Base-by-base conservation (phyloP, 108 stramenopile species). In the Cyclostephanos tholiformis region DNA sequence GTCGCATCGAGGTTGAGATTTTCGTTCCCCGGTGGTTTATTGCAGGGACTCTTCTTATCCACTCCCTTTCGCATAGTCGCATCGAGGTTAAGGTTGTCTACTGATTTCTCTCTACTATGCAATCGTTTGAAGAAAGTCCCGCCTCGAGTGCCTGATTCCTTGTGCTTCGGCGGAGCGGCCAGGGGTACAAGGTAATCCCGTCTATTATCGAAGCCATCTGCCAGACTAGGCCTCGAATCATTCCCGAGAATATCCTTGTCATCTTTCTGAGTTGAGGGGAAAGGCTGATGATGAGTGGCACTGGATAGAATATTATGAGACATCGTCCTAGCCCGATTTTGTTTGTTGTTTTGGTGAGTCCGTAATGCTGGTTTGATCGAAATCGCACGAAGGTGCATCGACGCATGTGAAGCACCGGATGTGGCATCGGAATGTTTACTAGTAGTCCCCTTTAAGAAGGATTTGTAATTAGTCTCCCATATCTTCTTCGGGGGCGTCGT, bases 391-490 rank as follows among this genome's bases (percentile, higher is more conserved):
- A 29, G 1, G 6, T 19, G n/a, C 38, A n/a, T 17, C 32, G 59
- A 17, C 8, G 59, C 59, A 38, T 20, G 14, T 32, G 29, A 30
- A 4, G 16, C 57, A 27, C 32, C 32, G 27, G 52, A 19, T 53
- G 32, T 4, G 32, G 32, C 2, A 32, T 32, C 4, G 41, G 57
- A 17, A 32, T 36, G 35, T 17, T 38, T 60, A 19, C 59, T 66
- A 13, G 67, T 66, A 13, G 67, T 29, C 62, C 67, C 70, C 50
- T 63, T 74, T 25, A 88, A 72, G 62, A 88, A 88, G 10, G 78
- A 83, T 52, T 69, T 79, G 61, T 85, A 88, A 29, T 85, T 82
- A n/a, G 65, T 74, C 73, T 88, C 87, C 87, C 87, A 88, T 6
- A 74, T 72, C 67, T 88, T 88, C 57, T 84, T 86, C 35, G 82